These are phyloP conservation scores for Zizania latifolia DNA, from an alignment of 176 grass and related monocot species.

Conservation along the genomic window DNA sequence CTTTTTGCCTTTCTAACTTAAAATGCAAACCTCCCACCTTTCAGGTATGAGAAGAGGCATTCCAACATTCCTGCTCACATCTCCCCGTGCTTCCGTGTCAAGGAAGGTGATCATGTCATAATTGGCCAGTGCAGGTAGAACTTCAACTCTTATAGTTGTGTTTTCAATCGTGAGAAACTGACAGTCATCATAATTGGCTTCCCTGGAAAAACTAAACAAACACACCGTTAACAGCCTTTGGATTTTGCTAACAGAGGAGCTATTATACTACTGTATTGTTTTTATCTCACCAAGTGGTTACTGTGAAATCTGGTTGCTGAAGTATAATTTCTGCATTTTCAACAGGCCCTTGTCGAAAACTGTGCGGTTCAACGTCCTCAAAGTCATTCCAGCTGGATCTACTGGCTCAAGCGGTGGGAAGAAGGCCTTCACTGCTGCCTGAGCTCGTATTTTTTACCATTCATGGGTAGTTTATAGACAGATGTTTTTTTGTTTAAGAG, in stretches of 20 bases:
- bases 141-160: background rate
- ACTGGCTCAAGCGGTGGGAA: slow-evolving; percentile 41
- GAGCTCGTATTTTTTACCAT: slow-evolving; percentile 25
- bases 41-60: slow-evolving; percentile 89
- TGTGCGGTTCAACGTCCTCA: slow-evolving; percentile 84
- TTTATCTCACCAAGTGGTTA: background rate
- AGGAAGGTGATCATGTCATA: slow-evolving; percentile 86
- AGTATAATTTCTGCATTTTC: background rate
- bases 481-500: slow-evolving; percentile 1
- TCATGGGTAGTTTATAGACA: slow-evolving; percentile 38
- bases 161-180: background rate
- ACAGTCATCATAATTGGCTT: background rate
- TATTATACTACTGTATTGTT: background rate
- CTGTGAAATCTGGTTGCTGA: background rate
- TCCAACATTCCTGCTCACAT: slow-evolving; percentile 79
- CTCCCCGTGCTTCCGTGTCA: slow-evolving; percentile 80
- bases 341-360: slow-evolving; percentile 85
- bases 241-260: background rate
- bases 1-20: background rate
- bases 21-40: background rate
- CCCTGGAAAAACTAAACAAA: too few species aligned
- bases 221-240: background rate
- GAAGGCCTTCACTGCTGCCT: slow-evolving; percentile 76
- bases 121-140: slow-evolving; percentile 85
- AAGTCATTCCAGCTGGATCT: slow-evolving; percentile 80